phyloP scores from a whole-genome alignment of 306 rosid species.

The Trifolium pratense region DNA sequence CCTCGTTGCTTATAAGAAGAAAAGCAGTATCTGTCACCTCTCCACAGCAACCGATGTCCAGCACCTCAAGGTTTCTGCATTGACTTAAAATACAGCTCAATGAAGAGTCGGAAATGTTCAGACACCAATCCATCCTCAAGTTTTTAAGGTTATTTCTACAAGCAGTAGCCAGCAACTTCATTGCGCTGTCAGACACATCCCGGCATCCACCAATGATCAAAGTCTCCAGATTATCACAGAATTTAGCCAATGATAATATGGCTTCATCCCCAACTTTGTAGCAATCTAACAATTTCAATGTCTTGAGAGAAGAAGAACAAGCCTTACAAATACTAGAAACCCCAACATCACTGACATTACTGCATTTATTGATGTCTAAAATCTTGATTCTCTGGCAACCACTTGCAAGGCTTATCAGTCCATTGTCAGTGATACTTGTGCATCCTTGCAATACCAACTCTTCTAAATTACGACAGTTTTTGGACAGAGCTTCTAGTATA shows the following conservation, averaged over 20 bases:
- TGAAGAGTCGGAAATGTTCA: constrained; percentile 72
- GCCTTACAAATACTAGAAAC: constrained; percentile 68
- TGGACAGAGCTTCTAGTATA: constrained; percentile 62
- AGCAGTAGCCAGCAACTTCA: constrained; percentile 64
- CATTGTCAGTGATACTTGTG: constrained; percentile 69
- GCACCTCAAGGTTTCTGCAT: constrained; percentile 77
- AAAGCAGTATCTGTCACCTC: constrained; percentile 91
- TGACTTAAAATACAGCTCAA: constrained; percentile 66
- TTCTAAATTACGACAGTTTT: constrained; percentile 66
- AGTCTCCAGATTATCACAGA: constrained; percentile 77
- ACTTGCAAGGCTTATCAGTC: constrained; percentile 63
- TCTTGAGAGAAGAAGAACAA: constrained; percentile 70
- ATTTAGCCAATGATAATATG: constrained; percentile 63
- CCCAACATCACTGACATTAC: constrained; percentile 75
- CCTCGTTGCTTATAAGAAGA: constrained; percentile 55
- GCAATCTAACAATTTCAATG: constrained; percentile 87
- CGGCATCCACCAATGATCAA: constrained; percentile 87
- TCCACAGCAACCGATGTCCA: constrained; percentile 91
- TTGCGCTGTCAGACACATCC: constrained; percentile 66
- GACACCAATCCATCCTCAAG: constrained; percentile 96
- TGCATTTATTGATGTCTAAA: constrained; percentile 85
- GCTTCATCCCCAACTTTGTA: constrained; percentile 70
- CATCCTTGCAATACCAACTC: constrained; percentile 85
- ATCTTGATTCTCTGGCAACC: constrained; percentile 66
- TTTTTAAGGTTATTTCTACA: constrained; percentile 68